phyloP scores from a whole-genome alignment of 768 basidiomycete genomes.

The Boletus speciosus region DNA sequence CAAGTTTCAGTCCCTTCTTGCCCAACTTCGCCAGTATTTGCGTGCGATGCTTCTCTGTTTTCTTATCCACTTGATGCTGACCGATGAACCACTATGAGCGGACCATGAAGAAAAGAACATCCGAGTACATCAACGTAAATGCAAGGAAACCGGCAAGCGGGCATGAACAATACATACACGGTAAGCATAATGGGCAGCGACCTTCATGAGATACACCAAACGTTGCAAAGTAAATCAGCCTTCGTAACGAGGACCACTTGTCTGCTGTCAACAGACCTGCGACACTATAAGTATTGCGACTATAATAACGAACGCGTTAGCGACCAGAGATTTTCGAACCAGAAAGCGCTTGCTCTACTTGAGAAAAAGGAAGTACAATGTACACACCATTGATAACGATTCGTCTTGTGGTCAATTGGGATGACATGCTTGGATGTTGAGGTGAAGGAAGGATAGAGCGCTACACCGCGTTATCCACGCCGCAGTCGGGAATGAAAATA shows the following conservation, averaged over 20 bases:
- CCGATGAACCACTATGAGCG: constrained; percentile 62
- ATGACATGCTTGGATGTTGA: constrained; percentile 14
- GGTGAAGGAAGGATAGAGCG: not conserved
- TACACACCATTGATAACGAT: constrained; percentile 43
- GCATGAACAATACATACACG: constrained; percentile 42
- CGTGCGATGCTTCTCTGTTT: constrained; percentile 63
- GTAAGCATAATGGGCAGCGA: constrained; percentile 74
- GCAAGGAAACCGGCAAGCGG: not conserved
- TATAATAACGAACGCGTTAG: constrained; percentile 22
- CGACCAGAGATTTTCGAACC: not conserved
- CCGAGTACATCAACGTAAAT: not conserved
- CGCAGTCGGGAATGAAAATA: not conserved
- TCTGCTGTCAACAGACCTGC: constrained; percentile 39
- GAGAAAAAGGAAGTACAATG: not conserved
- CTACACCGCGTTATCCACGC: not conserved
- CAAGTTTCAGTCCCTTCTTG: constrained; percentile 69
- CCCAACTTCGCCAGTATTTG: constrained; percentile 70
- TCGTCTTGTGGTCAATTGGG: constrained; percentile 38
- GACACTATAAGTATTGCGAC: constrained; percentile 50
- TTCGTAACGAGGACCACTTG: not conserved
- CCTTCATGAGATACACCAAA: constrained; percentile 40
- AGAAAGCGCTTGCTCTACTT: not conserved
- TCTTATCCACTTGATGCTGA: constrained; percentile 48
- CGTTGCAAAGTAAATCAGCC: constrained; percentile 1
- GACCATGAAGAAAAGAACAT: not conserved